Percentiles rank a stretch among this genome's conserved stretches.
phyloP scores from a whole-genome alignment of 768 basidiomycete genomes.

The Scleroderma bovista region DNA sequence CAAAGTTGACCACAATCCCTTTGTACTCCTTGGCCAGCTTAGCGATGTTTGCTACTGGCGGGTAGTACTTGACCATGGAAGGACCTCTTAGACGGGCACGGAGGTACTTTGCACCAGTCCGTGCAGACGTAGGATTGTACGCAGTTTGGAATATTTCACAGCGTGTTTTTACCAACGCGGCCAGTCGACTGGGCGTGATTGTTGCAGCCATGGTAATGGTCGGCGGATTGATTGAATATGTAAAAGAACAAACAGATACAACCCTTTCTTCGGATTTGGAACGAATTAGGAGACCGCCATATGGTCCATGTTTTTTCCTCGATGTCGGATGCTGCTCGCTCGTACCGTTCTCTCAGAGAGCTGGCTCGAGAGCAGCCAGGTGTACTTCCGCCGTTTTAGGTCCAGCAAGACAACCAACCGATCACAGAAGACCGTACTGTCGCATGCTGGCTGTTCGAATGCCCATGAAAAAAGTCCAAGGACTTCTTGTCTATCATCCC shows the following conservation, averaged over 20 bases:
- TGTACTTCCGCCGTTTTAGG: slow-evolving; percentile 13
- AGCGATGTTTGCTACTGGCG: slow-evolving; percentile 50
- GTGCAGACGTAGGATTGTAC: slow-evolving; percentile 75
- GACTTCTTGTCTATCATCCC: no score
- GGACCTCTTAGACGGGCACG: slow-evolving; percentile 78
- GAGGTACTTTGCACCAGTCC: slow-evolving; percentile 92
- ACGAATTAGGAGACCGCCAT: no score
- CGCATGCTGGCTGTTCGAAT: no score
- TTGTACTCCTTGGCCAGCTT: slow-evolving; percentile 47
- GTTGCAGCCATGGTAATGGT: slow-evolving; percentile 28
- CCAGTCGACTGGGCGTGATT: slow-evolving; percentile 47
- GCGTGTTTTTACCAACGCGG: slow-evolving; percentile 56
- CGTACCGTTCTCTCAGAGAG: slow-evolving; percentile 9
- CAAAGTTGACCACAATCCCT: slow-evolving; percentile 51
- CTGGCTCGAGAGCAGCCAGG: slow-evolving; percentile 15
- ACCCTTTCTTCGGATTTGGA: no score
- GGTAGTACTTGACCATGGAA: slow-evolving; percentile 83
- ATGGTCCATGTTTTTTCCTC: slow-evolving; percentile 6
- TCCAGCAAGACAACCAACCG: slow-evolving; percentile 1
- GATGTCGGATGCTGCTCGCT: slow-evolving; percentile 13
- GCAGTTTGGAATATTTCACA: slow-evolving; percentile 80
- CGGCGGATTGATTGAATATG: no score
- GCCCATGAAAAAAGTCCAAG: no score
- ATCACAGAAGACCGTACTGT: background rate
- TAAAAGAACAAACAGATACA: no score